Evolutionary conservation across 1,139 yeast genomes (phyloP), one percentile per base, ranked within the genome.

Genomic region (Diutina catenulata): DNA sequence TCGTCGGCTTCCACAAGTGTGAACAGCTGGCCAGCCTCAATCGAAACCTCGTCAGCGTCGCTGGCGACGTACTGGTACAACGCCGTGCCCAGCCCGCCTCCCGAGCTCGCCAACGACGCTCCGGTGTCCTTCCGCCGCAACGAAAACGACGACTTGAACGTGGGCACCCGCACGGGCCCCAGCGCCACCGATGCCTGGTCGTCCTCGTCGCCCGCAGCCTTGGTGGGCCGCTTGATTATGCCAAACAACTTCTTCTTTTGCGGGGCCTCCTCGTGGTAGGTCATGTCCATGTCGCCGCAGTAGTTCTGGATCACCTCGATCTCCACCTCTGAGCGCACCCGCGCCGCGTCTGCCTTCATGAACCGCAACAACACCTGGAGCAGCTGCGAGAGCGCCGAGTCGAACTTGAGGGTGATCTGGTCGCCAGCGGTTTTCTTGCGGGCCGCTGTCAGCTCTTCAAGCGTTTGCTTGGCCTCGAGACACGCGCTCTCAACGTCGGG

Each of bases 221-320:
- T 19, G 33, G 45, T 47, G 41, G 46, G 45, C 38, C 45, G 43
- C 41, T 54, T 57, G 45, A 79, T 65, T 20, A 78, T 55, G 0
- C 86, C 82, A 42, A 74, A 68, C 31, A 57, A 51, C 52, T 78
- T 79, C 55, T 76, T 78, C 37, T 52, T 44, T 4, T 55, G 51
- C 5, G 64, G 66, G 8, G 21, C 22, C 3, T 25, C 28, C 39
- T 64, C 72, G 15, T 66, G 56, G 42, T 74, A 62, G 7, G 80
- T 60, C 45, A 80, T 57, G 51, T 81, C 88, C 44, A 73, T 68
- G 47, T 80, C 91, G 10, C 81, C 86, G 0, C 94, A 93, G 39
- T 82, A 88, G 43, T 80, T 75, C 54, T 86, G 93, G 46, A 93
- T 86, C 14, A 93, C 76, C 55, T 91, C 96, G 39, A 88, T 78